Conservation (phyloP, 2,329 filamentous ascomycete species). For the Alternaria panax region DNA sequence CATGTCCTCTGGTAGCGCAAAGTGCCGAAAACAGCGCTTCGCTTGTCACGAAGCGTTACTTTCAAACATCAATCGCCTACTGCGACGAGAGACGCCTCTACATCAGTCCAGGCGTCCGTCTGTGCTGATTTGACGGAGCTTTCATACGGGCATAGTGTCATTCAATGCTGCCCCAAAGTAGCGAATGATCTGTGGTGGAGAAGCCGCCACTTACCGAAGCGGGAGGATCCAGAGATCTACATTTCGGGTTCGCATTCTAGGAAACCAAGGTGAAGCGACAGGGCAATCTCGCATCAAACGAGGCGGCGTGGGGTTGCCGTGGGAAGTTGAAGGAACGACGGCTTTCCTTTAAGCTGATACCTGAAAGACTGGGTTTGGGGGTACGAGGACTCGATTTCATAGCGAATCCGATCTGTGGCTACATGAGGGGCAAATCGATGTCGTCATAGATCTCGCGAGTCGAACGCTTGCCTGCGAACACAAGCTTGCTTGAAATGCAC, state of each 20-base stretch:
- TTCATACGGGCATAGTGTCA: not conserved
- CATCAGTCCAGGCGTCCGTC: not conserved
- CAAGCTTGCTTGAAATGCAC: constrained; percentile 6
- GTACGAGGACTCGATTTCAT: not conserved
- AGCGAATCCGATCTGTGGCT: not conserved
- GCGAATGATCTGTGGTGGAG: constrained; percentile 8
- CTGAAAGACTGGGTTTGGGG: not conserved
- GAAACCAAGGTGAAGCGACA: constrained; percentile 3
- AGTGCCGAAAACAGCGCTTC: constrained; percentile 11
- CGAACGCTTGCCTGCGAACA: constrained; percentile 5
- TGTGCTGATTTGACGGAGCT: not conserved
- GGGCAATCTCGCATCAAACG: not conserved
- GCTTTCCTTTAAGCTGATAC: not conserved
- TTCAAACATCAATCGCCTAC: not conserved
- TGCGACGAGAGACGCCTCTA: not conserved
- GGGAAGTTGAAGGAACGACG: not conserved
- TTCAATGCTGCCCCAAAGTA: not conserved
- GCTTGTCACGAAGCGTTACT: constrained; percentile 3
- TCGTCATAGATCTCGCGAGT: constrained; percentile 10
- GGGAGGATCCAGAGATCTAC: constrained; percentile 15
- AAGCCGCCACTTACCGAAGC: constrained; percentile 7
- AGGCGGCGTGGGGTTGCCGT: not conserved
- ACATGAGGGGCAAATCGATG: constrained; percentile 1
- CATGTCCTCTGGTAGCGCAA: constrained; percentile 1
- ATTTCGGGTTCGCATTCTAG: constrained; percentile 7